Percentiles rank a stretch among this genome's conserved stretches.
These are phyloP conservation scores for Candida glucosophila DNA, from an alignment of 1,139 yeast genomes.

Conservation along the genomic window DNA sequence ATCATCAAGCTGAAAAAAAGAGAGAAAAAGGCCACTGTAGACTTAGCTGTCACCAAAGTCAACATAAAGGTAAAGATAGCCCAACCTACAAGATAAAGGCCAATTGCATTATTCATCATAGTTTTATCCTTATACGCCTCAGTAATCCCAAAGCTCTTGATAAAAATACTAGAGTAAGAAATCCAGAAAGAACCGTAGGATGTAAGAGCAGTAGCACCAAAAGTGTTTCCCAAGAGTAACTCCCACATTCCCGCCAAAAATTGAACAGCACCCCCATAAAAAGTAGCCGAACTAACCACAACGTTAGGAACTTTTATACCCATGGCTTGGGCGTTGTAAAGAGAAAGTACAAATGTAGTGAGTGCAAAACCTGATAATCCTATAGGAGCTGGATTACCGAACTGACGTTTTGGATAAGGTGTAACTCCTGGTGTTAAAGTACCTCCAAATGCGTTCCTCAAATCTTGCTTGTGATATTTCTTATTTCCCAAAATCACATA, in stretches of 20 bases:
- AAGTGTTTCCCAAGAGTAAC: slow-evolving; percentile 54
- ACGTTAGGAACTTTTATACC: slow-evolving; percentile 28
- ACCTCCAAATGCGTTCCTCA: slow-evolving; percentile 34
- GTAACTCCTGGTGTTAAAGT: slow-evolving; percentile 26
- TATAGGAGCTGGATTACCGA: slow-evolving; percentile 55
- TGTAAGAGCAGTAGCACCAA: slow-evolving; percentile 55
- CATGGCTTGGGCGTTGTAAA: slow-evolving; percentile 32
- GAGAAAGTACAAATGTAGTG: slow-evolving; percentile 40
- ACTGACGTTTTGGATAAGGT: slow-evolving; percentile 19
- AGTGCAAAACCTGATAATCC: slow-evolving; percentile 49
- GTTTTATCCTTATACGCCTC: slow-evolving; percentile 41
- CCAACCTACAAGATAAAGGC: slow-evolving; percentile 61
- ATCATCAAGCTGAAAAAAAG: slow-evolving; percentile 46
- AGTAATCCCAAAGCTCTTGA: slow-evolving; percentile 47
- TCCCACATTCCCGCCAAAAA: slow-evolving; percentile 63
- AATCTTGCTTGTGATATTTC: slow-evolving; percentile 22
- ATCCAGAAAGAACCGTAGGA: slow-evolving; percentile 77
- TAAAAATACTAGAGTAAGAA: slow-evolving; percentile 49
- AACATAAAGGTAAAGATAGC: slow-evolving; percentile 51
- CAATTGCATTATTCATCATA: slow-evolving; percentile 43
- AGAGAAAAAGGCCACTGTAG: slow-evolving; percentile 52
- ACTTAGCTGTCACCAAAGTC: slow-evolving; percentile 50
- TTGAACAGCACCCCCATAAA: slow-evolving; percentile 58
- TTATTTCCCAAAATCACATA: slow-evolving; percentile 20
- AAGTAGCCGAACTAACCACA: slow-evolving; percentile 34